Conservation (phyloP, 1,284 basidiomycete genomes). For the Limonomyces culmigenus region DNA sequence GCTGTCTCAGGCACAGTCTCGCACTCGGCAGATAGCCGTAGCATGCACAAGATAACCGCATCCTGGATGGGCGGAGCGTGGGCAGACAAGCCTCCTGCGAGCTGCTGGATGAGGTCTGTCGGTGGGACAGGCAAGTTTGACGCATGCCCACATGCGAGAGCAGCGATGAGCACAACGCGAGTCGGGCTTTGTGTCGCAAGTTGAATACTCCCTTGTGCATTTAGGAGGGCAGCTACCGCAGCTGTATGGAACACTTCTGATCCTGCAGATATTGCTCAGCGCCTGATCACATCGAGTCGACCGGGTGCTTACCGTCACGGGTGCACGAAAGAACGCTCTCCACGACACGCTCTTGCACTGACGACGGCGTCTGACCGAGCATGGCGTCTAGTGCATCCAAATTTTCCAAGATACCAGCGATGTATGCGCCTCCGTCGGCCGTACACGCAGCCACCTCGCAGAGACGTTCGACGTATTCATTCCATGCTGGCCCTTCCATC, state of each 20-base stretch:
- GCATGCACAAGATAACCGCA: constrained; percentile 47
- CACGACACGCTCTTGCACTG: constrained; percentile 1
- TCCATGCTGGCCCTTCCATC: constrained; percentile 16
- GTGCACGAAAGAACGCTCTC: constrained; percentile 17
- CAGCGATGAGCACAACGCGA: constrained; percentile 45
- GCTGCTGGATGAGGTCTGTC: constrained; percentile 27
- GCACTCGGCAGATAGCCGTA: constrained; percentile 41
- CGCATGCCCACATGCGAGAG: constrained; percentile 44
- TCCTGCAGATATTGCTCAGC: constrained; percentile 33
- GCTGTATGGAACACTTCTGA: no score
- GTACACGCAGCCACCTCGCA: constrained; percentile 35
- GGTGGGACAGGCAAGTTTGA: constrained; percentile 32
- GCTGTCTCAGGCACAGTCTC: constrained; percentile 31
- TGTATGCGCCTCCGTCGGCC: constrained; percentile 22
- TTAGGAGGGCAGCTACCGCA: no score
- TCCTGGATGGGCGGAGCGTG: constrained; percentile 54
- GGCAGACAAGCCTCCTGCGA: constrained; percentile 25
- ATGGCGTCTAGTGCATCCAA: no score
- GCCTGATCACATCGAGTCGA: constrained; percentile 30
- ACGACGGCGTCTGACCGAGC: not conserved
- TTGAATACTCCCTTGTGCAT: no score
- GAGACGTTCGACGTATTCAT: constrained; percentile 23
- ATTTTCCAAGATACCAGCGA: constrained; percentile 1
- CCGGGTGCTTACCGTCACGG: constrained; percentile 31
- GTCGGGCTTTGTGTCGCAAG: no score